phyloP scores from a whole-genome alignment of 805 yeast species.

The Metschnikowia lochheadii region DNA sequence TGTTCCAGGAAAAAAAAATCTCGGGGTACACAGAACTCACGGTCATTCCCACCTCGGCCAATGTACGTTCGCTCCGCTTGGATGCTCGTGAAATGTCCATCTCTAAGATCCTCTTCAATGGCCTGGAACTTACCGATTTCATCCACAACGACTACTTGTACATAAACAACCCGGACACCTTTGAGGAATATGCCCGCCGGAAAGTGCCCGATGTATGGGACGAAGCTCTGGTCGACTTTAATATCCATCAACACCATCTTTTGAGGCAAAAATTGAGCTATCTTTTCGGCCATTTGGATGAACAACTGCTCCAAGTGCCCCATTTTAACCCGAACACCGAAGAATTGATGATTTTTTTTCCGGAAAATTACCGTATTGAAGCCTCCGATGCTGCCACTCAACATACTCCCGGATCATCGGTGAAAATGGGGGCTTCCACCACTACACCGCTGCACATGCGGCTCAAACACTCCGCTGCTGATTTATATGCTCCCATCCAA shows the following conservation, averaged over 20 bases:
- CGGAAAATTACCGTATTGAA: constrained; percentile 60
- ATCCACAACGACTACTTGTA: constrained; percentile 51
- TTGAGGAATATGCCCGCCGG: constrained; percentile 24
- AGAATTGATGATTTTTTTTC: constrained; percentile 60
- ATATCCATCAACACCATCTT: constrained; percentile 56
- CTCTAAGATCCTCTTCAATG: constrained; percentile 57
- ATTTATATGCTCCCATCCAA: constrained; percentile 64
- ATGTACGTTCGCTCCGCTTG: constrained; percentile 55
- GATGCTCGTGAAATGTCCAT: constrained; percentile 79
- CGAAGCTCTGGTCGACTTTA: constrained; percentile 35
- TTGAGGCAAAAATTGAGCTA: constrained; percentile 51
- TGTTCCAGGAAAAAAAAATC: constrained; percentile 55
- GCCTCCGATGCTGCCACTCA: constrained; percentile 46
- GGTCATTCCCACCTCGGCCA: constrained; percentile 62
- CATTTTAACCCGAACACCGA: constrained; percentile 45
- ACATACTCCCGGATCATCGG: not conserved
- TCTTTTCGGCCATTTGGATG: constrained; percentile 46
- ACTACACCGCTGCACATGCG: constrained; percentile 35
- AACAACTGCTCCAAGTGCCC: constrained; percentile 7
- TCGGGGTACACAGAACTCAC: constrained; percentile 81
- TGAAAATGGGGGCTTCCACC: not conserved
- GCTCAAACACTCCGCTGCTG: constrained; percentile 31
- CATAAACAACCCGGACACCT: constrained; percentile 31
- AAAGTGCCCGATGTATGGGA: constrained; percentile 38
- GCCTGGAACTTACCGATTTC: constrained; percentile 51